A percentile compares a stretch with the other conserved stretches of the same genome.
Evolutionary conservation across 2,329 filamentous ascomycete species (phyloP).

Genomic region (Canariomyces notabilis): DNA sequence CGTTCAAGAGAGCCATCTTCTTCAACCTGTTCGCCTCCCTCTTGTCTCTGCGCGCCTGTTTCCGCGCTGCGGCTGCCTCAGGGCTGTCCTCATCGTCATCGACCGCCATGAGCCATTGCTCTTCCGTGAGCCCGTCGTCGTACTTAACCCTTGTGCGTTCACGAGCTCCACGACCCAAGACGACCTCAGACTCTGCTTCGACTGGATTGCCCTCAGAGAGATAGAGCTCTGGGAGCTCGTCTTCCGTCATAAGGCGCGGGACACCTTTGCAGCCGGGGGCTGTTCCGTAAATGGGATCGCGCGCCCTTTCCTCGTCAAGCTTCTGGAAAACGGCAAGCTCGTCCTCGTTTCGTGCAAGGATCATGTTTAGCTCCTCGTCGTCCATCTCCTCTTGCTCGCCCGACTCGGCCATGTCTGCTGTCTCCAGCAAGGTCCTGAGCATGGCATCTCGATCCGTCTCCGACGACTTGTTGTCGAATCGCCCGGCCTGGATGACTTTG

Average conservation of each 20-base stretch:
- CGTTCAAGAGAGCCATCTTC: constrained; percentile 35
- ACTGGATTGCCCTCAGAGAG: constrained; percentile 79
- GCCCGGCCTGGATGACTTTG: constrained; percentile 98
- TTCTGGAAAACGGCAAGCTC: constrained; percentile 75
- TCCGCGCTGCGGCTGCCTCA: constrained; percentile 86
- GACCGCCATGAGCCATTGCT: constrained; percentile 97
- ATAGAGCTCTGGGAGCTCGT: constrained; percentile 91
- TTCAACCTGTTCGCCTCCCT: constrained; percentile 72
- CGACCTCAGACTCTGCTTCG: constrained; percentile 72
- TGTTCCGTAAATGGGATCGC: constrained; percentile 66
- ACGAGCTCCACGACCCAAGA: constrained; percentile 81
- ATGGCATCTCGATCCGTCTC: constrained; percentile 98
- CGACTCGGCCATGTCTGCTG: constrained; percentile 62
- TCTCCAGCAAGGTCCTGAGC: constrained; percentile 86
- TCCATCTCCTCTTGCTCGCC: constrained; percentile 95
- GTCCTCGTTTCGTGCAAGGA: constrained; percentile 81
- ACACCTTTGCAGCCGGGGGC: constrained; percentile 55
- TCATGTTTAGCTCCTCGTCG: constrained; percentile 91
- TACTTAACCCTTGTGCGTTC: constrained; percentile 93
- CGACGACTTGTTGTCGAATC: constrained; percentile 98
- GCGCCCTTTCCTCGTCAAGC: constrained; percentile 71
- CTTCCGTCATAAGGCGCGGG: constrained; percentile 79
- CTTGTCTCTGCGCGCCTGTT: constrained; percentile 77
- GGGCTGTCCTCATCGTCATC: constrained; percentile 94
- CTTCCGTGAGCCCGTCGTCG: constrained; percentile 94